Evolutionary conservation across 2,329 filamentous ascomycete genomes (phyloP), one percentile per base, ranked within the genome.

Genomic region (Chaetothyriales sp.): DNA sequence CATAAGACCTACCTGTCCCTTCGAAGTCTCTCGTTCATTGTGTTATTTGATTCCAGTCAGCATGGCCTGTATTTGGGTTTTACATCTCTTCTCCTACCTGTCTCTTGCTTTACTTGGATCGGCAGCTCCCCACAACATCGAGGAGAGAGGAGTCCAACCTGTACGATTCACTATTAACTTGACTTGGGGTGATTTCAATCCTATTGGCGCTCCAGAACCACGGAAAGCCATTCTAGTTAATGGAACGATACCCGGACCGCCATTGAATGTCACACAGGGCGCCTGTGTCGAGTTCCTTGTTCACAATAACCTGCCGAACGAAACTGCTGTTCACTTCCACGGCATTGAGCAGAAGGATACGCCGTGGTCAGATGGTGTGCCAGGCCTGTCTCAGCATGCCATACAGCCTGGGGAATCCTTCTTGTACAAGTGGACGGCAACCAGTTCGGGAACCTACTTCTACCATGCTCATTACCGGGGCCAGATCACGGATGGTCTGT

Each of bases 321-420:
- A 77, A 58, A 77, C 75, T 9, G 83, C 82, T 33, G 72, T 89
- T 4, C 86, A 90, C 63, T 89, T 85, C 65, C 86, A 90, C 59
- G 86, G 86, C 9, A 74, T 90, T 56, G 87, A 80, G 61, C 84
- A 88, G 63, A 86, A 86, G 58, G 83, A 83, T 9, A 85, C 83
- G 0, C 85, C 80, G 54, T 74, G 75, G 53, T 86, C 87, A 81
- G 85, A 90, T 61, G 86, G 85, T 0, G 77, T 83, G 1, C 73
- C 79, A 0, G 82, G 78, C 43, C 74, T 86, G 4, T 82, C 79
- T 0, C 84, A 86, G 62, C 85, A 81, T 54, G 74, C 78, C 0
- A 82, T 89, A 45, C 73, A 78, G 0, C 80, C 84, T 0, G 79
- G 78, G 1, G 67, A 72, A 1, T 77, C 71, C 0, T 83, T 83